These are phyloP conservation scores for Mycosphaerelloides madeirae DNA, from an alignment of 2,329 filamentous ascomycete genomes.

Conservation along the genomic window DNA sequence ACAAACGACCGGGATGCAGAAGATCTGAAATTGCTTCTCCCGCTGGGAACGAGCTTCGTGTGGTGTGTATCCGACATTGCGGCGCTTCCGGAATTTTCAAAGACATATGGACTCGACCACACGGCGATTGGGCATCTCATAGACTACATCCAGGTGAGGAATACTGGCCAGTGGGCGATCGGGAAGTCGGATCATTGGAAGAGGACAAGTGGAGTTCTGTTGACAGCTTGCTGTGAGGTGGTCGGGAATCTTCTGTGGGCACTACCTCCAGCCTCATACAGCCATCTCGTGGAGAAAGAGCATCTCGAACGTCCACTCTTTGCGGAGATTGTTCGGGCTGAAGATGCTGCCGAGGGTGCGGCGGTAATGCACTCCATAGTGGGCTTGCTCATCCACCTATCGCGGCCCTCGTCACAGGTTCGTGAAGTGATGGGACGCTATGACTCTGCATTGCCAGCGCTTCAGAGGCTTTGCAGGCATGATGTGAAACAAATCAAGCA, in stretches of 20 bases:
- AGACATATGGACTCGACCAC: constrained; percentile 6
- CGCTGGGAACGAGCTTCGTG: constrained; percentile 24
- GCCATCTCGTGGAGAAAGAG: constrained; percentile 7
- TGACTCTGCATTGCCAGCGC: constrained; percentile 9
- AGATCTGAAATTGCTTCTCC: constrained; percentile 18
- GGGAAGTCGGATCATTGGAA: too few species aligned
- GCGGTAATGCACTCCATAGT: constrained; percentile 27
- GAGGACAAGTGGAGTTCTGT: not conserved
- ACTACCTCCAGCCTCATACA: constrained; percentile 6
- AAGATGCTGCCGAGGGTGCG: constrained; percentile 10
- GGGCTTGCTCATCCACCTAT: constrained; percentile 27
- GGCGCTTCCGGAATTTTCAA: constrained; percentile 18
- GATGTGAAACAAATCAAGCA: constrained; percentile 24
- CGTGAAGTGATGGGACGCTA: constrained; percentile 21
- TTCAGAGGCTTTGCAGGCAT: constrained; percentile 23
- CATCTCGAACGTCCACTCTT: constrained; percentile 13
- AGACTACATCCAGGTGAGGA: not conserved
- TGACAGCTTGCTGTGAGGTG: constrained; percentile 27
- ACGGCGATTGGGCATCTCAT: not conserved
- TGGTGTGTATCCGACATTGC: constrained; percentile 31
- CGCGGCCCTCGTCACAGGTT: constrained; percentile 19
- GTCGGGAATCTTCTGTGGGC: constrained; percentile 28
- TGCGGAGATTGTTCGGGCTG: constrained; percentile 6
- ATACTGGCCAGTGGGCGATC: too few species aligned
- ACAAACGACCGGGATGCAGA: constrained; percentile 7